phyloP scores from a whole-genome alignment of 768 basidiomycete genomes.

The Phallus indusiatus region DNA sequence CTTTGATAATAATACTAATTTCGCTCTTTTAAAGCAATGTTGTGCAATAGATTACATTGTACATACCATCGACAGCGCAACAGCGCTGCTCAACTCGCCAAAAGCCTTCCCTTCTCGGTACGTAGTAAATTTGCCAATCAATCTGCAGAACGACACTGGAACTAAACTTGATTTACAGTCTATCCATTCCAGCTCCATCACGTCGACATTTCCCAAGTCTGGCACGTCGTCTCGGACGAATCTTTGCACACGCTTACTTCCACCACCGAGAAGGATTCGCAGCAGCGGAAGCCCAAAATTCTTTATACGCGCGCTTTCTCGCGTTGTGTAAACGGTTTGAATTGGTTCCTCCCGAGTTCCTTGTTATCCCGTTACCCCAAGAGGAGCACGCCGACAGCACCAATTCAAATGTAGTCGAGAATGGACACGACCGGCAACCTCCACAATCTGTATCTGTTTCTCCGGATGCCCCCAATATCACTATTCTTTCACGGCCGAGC shows the following conservation, averaged over 20 bases:
- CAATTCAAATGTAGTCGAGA: background rate
- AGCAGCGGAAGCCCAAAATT: conserved; percentile 84
- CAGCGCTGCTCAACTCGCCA: conserved; percentile 82
- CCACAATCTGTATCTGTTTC: background rate
- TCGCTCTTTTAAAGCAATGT: conserved; percentile 53
- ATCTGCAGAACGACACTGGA: conserved; percentile 8
- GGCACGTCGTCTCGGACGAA: conserved; percentile 83
- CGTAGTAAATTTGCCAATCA: conserved; percentile 11
- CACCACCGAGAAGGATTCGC: conserved; percentile 89
- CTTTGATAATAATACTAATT: background rate
- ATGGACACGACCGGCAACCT: background rate
- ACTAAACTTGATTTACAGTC: conserved; percentile 30
- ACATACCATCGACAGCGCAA: conserved; percentile 89
- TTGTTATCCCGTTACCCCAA: conserved; percentile 56
- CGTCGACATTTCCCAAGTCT: conserved; percentile 85
- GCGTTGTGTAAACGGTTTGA: conserved; percentile 72
- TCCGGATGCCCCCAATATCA: background rate
- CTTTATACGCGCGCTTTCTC: conserved; percentile 83
- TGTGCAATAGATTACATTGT: conserved; percentile 95
- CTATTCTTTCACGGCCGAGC: background rate
- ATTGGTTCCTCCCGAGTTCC: conserved; percentile 73
- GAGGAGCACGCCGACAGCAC: background rate
- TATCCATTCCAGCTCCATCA: conserved; percentile 73
- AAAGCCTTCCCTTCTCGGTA: conserved; percentile 89
- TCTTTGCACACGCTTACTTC: conserved; percentile 95